phyloP scores from a whole-genome alignment of 2,329 filamentous ascomycete species.

The Monilinia laxa region DNA sequence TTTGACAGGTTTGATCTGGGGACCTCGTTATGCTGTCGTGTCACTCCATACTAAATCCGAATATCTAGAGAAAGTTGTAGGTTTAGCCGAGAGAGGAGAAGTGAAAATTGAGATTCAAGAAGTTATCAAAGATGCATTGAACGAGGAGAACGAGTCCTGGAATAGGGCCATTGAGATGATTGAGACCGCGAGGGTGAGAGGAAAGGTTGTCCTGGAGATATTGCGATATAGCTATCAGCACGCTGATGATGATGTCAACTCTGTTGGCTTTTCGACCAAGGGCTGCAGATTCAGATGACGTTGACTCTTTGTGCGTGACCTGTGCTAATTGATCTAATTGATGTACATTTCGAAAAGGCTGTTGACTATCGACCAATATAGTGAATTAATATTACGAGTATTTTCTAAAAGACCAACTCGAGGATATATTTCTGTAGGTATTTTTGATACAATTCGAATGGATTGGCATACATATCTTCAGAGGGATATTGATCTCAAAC shows the following conservation, averaged over 20 bases:
- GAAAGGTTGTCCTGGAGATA: constrained; percentile 27
- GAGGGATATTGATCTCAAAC: no score
- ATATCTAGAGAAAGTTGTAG: constrained; percentile 22
- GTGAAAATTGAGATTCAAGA: constrained; percentile 25
- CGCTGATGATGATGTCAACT: background rate
- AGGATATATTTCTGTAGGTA: no score
- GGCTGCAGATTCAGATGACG: no score
- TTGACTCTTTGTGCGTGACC: no score
- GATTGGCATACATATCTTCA: no score
- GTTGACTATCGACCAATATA: no score
- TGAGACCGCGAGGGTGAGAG: constrained; percentile 23
- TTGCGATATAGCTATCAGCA: background rate
- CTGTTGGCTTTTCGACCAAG: background rate
- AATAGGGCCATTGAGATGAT: constrained; percentile 24
- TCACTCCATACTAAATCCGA: constrained; percentile 22
- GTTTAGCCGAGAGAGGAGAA: constrained; percentile 24
- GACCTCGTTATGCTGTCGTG: constrained; percentile 37
- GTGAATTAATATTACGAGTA: no score
- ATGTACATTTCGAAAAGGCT: no score
- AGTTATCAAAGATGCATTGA: constrained; percentile 24
- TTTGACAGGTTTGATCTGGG: constrained; percentile 37
- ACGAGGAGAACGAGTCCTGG: constrained; percentile 23
- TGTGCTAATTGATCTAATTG: no score
- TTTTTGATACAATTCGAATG: no score
- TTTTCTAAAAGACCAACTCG: no score